These are phyloP conservation scores for Apiospora arundinis DNA, from an alignment of 2,329 filamentous ascomycete genomes.

Conservation along the genomic window DNA sequence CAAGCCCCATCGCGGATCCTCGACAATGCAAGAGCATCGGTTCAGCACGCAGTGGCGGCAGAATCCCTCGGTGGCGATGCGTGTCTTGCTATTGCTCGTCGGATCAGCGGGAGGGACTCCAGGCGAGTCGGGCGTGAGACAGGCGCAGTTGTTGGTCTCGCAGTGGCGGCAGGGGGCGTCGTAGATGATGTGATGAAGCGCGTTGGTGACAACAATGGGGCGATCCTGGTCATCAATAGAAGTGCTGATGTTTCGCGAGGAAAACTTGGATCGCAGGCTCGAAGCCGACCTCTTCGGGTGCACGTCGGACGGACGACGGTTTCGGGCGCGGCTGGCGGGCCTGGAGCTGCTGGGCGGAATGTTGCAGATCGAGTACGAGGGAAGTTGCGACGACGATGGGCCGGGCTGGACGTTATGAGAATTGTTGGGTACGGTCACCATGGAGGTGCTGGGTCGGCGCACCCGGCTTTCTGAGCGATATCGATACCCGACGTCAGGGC, in stretches of 20 bases:
- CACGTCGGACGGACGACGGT: slow-evolving; percentile 9
- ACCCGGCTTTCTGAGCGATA: background rate
- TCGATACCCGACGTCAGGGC: slow-evolving; percentile 5
- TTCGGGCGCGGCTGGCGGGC: background rate
- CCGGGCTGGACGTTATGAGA: background rate
- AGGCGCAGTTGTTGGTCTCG: slow-evolving; percentile 20
- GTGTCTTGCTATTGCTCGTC: too few species aligned
- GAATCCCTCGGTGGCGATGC: slow-evolving; percentile 24
- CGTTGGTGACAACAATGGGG: slow-evolving; percentile 21
- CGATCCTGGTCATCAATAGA: background rate
- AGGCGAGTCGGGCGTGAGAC: background rate
- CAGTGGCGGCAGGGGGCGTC: slow-evolving; percentile 23
- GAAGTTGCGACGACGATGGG: background rate
- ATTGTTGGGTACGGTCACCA: background rate
- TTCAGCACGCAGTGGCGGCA: slow-evolving; percentile 24
- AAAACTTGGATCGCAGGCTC: slow-evolving; percentile 12
- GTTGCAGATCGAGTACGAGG: background rate
- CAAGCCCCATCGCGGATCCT: slow-evolving; percentile 20
- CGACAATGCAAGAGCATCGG: slow-evolving; percentile 17
- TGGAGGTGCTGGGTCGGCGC: background rate
- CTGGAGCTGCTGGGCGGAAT: background rate
- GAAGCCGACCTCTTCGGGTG: background rate
- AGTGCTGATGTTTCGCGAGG: background rate
- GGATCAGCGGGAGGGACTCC: background rate
- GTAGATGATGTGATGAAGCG: slow-evolving; percentile 22